Conservation (phyloP, 768 basidiomycete genomes). For the Fibroporia radiculosa region DNA sequence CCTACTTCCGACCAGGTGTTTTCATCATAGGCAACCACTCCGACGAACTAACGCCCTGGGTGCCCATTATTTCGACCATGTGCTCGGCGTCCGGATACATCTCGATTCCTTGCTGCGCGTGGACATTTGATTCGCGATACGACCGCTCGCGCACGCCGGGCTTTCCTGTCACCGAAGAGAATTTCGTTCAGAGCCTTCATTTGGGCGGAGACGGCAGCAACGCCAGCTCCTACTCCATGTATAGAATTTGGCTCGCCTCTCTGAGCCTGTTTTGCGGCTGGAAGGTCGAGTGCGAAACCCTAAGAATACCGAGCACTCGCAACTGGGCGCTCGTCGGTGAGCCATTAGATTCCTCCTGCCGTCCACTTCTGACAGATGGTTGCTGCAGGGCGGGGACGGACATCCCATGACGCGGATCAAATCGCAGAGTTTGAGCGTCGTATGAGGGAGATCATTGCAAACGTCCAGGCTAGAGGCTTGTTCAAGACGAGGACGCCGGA, state of each 20-base stretch:
- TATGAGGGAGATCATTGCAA: constrained; percentile 44
- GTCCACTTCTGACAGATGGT: background rate
- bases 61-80: constrained; percentile 71
- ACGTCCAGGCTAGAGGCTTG: constrained; percentile 51
- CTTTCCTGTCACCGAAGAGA: constrained; percentile 17
- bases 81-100: constrained; percentile 58
- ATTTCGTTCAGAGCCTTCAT: constrained; percentile 38
- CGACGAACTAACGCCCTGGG: constrained; percentile 94
- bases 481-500: constrained; percentile 72
- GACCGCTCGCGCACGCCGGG: constrained; percentile 36
- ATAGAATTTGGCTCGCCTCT: constrained; percentile 80
- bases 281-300: constrained; percentile 75
- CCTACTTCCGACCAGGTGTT: constrained; percentile 34
- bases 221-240: constrained; percentile 68
- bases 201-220: constrained; percentile 55
- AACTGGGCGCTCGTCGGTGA: constrained; percentile 89
- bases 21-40: constrained; percentile 96
- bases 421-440: constrained; percentile 31
- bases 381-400: constrained; percentile 22
- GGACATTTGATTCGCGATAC: constrained; percentile 66
- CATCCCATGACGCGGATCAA: constrained; percentile 21
- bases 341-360: constrained; percentile 13
- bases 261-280: constrained; percentile 73
- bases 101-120: constrained; percentile 89
- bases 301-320: constrained; percentile 89